Evolutionary conservation across 345 rosid species (phyloP).

Genomic region (Populus tremula): DNA sequence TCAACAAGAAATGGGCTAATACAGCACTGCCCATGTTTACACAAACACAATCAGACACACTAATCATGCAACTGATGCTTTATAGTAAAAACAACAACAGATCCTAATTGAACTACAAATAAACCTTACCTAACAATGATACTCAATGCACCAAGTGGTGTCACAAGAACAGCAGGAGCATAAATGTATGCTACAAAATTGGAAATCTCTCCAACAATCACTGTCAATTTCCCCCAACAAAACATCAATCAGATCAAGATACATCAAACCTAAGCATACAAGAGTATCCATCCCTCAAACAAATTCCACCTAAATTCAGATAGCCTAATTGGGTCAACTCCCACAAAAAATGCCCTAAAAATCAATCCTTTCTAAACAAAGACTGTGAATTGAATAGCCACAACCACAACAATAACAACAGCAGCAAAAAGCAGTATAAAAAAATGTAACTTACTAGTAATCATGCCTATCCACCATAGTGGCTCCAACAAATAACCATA

Average conservation of each 20-base stretch:
- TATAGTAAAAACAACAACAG: background rate
- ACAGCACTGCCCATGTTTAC: constrained; percentile 51
- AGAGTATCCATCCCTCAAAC: background rate
- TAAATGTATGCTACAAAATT: constrained; percentile 68
- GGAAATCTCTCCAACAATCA: constrained; percentile 72
- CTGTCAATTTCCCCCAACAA: constrained; percentile 27
- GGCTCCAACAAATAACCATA: constrained; percentile 78
- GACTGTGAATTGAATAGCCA: background rate
- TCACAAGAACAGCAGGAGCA: constrained; percentile 81
- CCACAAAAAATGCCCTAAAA: background rate
- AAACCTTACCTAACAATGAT: constrained; percentile 61
- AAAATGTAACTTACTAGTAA: constrained; percentile 54
- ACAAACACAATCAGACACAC: constrained; percentile 24
- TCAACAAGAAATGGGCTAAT: constrained; percentile 65
- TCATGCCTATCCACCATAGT: constrained; percentile 84
- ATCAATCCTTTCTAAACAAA: background rate
- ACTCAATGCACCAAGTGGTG: constrained; percentile 74
- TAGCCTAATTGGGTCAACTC: background rate
- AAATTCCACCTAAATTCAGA: background rate
- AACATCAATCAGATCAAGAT: background rate
- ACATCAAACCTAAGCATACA: background rate
- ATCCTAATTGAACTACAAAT: background rate
- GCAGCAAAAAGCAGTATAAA: background rate
- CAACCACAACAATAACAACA: background rate
- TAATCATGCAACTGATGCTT: background rate